Percentiles rank a stretch among this genome's conserved stretches.
Evolutionary conservation across 805 yeast genomes (phyloP).

Genomic region (Dipodascus geniculatus): DNA sequence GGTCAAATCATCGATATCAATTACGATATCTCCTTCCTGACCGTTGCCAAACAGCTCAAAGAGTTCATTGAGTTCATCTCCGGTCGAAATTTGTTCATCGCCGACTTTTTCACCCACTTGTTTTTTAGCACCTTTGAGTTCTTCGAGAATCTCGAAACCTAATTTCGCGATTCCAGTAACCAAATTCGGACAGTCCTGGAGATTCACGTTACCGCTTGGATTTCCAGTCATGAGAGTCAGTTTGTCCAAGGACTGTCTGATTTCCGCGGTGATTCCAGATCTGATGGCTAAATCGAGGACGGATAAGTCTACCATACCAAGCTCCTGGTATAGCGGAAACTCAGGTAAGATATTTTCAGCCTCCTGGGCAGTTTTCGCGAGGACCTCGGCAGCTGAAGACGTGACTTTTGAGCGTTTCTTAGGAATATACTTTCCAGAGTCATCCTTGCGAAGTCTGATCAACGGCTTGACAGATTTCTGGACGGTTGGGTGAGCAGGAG

Average conservation of each 20-base stretch:
- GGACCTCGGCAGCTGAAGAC: constrained; percentile 56
- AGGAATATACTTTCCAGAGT: constrained; percentile 47
- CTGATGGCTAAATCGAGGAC: constrained; percentile 67
- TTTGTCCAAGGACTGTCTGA: constrained; percentile 74
- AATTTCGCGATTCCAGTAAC: neutral
- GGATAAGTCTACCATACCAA: constrained; percentile 72
- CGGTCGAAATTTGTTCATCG: neutral
- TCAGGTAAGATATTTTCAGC: constrained; percentile 76
- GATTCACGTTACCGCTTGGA: constrained; percentile 45
- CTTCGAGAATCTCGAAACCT: constrained; percentile 12
- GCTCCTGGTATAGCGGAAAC: constrained; percentile 78
- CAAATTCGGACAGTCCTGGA: constrained; percentile 38
- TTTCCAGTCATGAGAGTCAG: constrained; percentile 76
- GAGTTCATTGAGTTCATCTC: constrained; percentile 3
- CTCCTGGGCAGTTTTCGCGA: constrained; percentile 70
- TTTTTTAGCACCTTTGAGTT: constrained; percentile 9
- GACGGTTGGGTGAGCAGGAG: neutral
- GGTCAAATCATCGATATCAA: constrained; percentile 9
- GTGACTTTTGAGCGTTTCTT: constrained; percentile 39
- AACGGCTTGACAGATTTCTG: constrained; percentile 6
- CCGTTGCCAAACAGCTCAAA: constrained; percentile 9
- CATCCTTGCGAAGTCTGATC: constrained; percentile 30
- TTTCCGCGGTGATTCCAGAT: constrained; percentile 56
- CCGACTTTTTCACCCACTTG: neutral
- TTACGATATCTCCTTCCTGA: constrained; percentile 9